Evolutionary conservation across 2,329 filamentous ascomycete genomes (phyloP).

Genomic region (Cladophialophora immunda): DNA sequence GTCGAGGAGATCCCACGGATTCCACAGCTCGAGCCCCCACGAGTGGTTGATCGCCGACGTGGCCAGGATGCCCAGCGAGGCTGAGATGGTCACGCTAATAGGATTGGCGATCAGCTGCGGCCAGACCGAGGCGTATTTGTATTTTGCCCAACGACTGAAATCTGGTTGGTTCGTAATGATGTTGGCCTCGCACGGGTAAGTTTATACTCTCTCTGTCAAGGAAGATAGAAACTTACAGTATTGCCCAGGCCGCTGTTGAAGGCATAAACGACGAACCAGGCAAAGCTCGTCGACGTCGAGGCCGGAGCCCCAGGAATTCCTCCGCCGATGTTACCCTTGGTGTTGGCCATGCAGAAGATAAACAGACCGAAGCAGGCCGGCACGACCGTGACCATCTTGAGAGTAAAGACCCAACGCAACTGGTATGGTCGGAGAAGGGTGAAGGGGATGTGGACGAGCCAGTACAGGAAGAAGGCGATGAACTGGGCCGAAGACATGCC

Average conservation of each 20-base stretch:
- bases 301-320: slow-evolving; percentile 35
- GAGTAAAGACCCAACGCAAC: slow-evolving; percentile 55
- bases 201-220: neutral
- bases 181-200: neutral
- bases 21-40: slow-evolving; percentile 50
- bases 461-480: slow-evolving; percentile 51
- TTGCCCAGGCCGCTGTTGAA: slow-evolving; percentile 22
- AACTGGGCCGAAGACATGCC: slow-evolving; percentile 48
- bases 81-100: slow-evolving; percentile 52
- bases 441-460: slow-evolving; percentile 53
- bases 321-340: slow-evolving; percentile 46
- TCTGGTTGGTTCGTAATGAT: slow-evolving; percentile 18
- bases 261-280: slow-evolving; percentile 51
- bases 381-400: slow-evolving; percentile 53
- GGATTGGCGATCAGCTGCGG: slow-evolving; percentile 48
- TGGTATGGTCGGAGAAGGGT: slow-evolving; percentile 56
- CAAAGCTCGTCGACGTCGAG: slow-evolving; percentile 21
- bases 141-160: slow-evolving; percentile 18
- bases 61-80: slow-evolving; percentile 55
- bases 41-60: slow-evolving; percentile 50
- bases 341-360: slow-evolving; percentile 53
- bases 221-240: slow-evolving; percentile 7
- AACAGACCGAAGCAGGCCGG: slow-evolving; percentile 50
- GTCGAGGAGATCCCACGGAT: slow-evolving; percentile 38
- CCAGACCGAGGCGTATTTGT: slow-evolving; percentile 8